These are phyloP conservation scores for Starmerella bombicola DNA, from an alignment of 805 yeast species.

Conservation along the genomic window DNA sequence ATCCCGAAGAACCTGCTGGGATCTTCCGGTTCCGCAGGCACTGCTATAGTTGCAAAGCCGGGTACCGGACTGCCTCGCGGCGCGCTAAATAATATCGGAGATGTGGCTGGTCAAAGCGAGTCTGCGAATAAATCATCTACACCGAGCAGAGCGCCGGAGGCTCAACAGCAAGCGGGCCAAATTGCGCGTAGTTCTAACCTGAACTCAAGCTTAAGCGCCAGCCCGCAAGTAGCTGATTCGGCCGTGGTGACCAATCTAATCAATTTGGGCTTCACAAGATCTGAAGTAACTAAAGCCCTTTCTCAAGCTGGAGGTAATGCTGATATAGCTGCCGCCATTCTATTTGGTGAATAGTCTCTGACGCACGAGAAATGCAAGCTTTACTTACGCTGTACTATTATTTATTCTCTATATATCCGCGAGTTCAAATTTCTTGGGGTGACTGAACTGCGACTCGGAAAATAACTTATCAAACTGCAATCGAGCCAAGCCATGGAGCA, in stretches of 20 bases:
- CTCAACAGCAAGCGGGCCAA: background rate
- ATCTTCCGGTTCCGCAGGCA: conserved; percentile 19
- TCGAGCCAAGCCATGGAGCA: too few species aligned
- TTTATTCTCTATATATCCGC: too few species aligned
- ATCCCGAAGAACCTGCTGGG: conserved; percentile 34
- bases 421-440: too few species aligned
- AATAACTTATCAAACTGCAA: too few species aligned
- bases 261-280: conserved; percentile 57
- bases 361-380: too few species aligned
- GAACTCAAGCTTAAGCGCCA: background rate
- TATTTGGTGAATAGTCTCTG: conserved; percentile 39
- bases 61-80: conserved; percentile 7
- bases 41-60: conserved; percentile 7
- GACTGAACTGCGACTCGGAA: too few species aligned
- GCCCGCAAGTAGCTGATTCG: background rate
- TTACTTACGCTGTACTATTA: too few species aligned
- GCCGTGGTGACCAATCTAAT: conserved; percentile 37
- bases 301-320: conserved; percentile 59
- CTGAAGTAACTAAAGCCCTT: conserved; percentile 54
- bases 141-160: background rate
- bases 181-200: background rate
- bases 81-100: conserved; percentile 4
- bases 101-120: background rate
- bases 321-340: conserved; percentile 72
- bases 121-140: too few species aligned